Base-by-base conservation (phyloP, 2,329 filamentous ascomycete genomes). In the Cladosporium sphaerospermum region DNA sequence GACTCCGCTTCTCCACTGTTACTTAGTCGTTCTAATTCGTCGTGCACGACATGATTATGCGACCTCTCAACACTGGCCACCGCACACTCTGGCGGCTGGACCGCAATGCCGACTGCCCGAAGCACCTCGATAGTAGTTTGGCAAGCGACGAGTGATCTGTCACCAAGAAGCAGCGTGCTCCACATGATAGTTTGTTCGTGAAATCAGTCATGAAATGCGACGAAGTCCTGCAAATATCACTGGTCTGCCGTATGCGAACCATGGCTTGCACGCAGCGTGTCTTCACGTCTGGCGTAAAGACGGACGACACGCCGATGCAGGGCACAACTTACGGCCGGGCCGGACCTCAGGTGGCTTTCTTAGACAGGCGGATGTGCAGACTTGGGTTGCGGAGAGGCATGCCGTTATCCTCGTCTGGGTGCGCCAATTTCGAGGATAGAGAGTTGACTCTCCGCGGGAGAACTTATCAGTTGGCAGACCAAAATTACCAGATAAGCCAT, bases 1-100 rank as follows among this genome's bases (percentile, higher is more conserved):
- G 48, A 32, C 48, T 51, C 48, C 48, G 40, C 48, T 36, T 51
- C 40, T 51, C 40, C 41, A 36, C 48, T 43, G 16, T 18, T 40
- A 32, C 33, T 31, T 44, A 40, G 39, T 37, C 13, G 10, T 7
- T 51, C 10, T 10, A 18, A 51, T 51, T 51, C 48, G 48, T n/a
- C 16, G 33, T 14, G 32, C 5, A 18, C 19, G 34, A 44, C 43
- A 39, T 14, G 36, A 39, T 39, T 7, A 14, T 39, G 39, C 40
- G 11, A 43, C 39, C 40, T 34, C 48, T 51, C 34, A 19, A 44
- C 33, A 40, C 39, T 51, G 32, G 31, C 19, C 23, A 18, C 4
- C 18, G 48, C 48, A 51, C 40, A 40, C 48, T 31, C 48, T 51
- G 31, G 32, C 23, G n/a, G 19, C 28, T 43, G 48, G 40, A 51